phyloP scores from a whole-genome alignment of 1,139 yeast genomes.

The Trichomonascaceae sp. region DNA sequence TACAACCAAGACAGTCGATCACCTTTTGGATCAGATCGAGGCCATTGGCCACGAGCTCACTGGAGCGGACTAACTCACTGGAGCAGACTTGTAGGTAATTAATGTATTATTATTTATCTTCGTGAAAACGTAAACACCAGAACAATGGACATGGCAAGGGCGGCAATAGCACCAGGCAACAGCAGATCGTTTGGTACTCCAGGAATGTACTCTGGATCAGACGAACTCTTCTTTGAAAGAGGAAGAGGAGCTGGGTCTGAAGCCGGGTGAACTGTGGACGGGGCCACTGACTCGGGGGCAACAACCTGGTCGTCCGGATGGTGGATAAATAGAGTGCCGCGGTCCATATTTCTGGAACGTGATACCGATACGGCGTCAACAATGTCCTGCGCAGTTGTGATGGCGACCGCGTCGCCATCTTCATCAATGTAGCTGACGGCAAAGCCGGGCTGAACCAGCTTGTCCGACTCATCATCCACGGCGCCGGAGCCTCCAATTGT shows the following conservation, averaged over 20 bases:
- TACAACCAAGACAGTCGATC: neutral
- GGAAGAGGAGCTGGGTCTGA: constrained; percentile 8
- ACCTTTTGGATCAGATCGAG: neutral
- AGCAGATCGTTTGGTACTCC: constrained; percentile 49
- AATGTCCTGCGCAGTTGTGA: constrained; percentile 63
- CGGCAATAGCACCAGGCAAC: constrained; percentile 50
- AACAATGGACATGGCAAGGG: constrained; percentile 47
- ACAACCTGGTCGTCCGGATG: constrained; percentile 43
- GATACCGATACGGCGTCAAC: constrained; percentile 55
- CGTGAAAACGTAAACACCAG: constrained; percentile 36
- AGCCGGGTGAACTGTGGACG: constrained; percentile 9
- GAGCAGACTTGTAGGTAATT: too few relatives aligned
- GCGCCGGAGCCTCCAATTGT: constrained; percentile 29
- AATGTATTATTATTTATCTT: neutral
- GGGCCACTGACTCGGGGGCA: constrained; percentile 9
- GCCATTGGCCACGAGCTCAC: neutral
- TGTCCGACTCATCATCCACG: constrained; percentile 15
- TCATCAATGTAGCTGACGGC: constrained; percentile 75
- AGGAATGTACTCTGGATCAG: constrained; percentile 28
- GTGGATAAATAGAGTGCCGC: constrained; percentile 63
- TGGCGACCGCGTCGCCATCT: constrained; percentile 71
- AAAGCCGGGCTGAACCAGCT: constrained; percentile 28
- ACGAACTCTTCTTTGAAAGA: constrained; percentile 8
- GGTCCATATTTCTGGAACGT: constrained; percentile 36
- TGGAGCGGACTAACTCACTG: too few relatives aligned